Evolutionary conservation across 2,329 filamentous ascomycete species (phyloP).

Genomic region (Ceratocystis cacaofunesta): DNA sequence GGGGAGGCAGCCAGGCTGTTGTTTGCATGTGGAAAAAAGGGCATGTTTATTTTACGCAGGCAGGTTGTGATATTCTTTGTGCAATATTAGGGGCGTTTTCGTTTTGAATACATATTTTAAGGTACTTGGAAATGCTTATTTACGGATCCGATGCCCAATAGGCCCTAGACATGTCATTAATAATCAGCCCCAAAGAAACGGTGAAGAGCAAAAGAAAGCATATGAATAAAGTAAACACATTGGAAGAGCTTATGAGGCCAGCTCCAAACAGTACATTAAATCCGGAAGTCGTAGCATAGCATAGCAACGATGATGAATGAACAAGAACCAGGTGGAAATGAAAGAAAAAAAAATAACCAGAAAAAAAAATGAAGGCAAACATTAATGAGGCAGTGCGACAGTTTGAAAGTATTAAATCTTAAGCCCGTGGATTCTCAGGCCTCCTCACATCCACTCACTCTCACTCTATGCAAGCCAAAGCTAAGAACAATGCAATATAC

Average conservation of each 20-base stretch:
- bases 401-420: slow-evolving; percentile 1
- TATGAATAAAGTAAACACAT: neutral
- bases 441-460: neutral
- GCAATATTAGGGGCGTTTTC: slow-evolving; percentile 2
- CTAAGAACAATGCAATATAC: neutral
- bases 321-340: too few species aligned
- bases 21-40: neutral
- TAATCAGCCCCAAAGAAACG: neutral
- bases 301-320: neutral
- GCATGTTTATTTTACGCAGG: neutral
- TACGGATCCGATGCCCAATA: too few species aligned
- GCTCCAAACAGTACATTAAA: neutral
- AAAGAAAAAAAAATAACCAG: neutral
- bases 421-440: neutral
- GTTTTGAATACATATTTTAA: slow-evolving; percentile 6
- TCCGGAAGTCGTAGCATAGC: neutral
- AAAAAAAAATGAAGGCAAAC: neutral
- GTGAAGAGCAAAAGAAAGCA: neutral
- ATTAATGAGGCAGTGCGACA: neutral
- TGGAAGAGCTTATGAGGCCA: neutral
- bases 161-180: neutral
- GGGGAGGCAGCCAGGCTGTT: neutral
- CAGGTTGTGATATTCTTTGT: neutral
- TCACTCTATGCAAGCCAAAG: neutral
- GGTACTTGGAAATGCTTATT: neutral